Conservation (phyloP, 2,329 filamentous ascomycete species). For the Verticillium zaregamsianum region DNA sequence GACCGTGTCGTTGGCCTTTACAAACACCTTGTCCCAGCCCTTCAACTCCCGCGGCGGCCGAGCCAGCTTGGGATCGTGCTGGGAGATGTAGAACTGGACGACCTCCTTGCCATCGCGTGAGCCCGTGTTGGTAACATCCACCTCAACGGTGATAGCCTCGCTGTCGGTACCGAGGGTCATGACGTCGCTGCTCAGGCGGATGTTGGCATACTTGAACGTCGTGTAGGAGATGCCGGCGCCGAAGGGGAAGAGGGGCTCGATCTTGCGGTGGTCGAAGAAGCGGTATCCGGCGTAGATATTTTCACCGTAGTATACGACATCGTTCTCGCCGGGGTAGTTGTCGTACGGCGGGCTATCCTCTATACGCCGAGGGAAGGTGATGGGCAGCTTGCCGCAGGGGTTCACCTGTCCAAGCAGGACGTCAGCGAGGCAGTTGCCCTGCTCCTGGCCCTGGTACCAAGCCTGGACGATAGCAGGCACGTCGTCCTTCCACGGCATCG, state of each 20-base stretch:
- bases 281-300: conserved; percentile 65
- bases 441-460: conserved; percentile 68
- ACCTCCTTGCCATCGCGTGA: conserved; percentile 19
- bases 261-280: conserved; percentile 48
- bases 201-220: conserved; percentile 37
- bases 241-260: conserved; percentile 55
- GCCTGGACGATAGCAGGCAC: conserved; percentile 58
- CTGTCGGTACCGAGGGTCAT: not conserved
- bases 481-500: conserved; percentile 49
- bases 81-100: conserved; percentile 25
- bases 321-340: conserved; percentile 52
- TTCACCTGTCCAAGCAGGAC: conserved; percentile 60
- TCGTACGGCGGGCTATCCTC: conserved; percentile 68
- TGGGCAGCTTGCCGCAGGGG: conserved; percentile 58
- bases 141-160: conserved; percentile 19
- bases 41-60: conserved; percentile 40
- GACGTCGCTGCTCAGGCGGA: not conserved
- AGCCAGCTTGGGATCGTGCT: conserved; percentile 30
- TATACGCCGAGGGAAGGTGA: conserved; percentile 57
- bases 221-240: conserved; percentile 67
- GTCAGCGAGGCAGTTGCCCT: conserved; percentile 62
- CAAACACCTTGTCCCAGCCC: conserved; percentile 36
- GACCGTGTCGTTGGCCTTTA: conserved; percentile 28
- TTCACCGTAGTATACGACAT: conserved; percentile 55
- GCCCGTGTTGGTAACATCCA: conserved; percentile 39